Base-by-base conservation (phyloP, 2,329 filamentous ascomycete species). In the Talaromyces funiculosus region DNA sequence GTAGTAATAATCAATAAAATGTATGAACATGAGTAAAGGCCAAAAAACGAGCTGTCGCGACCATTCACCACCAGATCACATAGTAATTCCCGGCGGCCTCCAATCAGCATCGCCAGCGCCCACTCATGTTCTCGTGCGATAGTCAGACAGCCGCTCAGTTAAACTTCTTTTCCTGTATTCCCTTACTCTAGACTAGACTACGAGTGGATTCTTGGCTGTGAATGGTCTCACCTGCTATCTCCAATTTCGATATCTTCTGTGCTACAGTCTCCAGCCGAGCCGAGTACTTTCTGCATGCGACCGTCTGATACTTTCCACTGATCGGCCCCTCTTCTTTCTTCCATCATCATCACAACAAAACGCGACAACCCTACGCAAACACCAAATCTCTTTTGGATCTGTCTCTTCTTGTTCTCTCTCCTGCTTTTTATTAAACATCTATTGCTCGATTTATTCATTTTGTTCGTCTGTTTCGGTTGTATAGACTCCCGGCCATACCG, bases 101-200 rank as follows among this genome's bases (percentile, higher is more conserved):
- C 59, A 61, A 61, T 61, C 59, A 61, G 53, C 42, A 20, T 35
- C 24, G 31, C 16, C 53, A 43, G 53, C 59, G 53, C 59, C 59
- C 59, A 42, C 31, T 57, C 43, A 42, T 26, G 42, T 40, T 60
- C 40, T 31, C 49, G 40, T 22, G 14, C 57, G 26, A 18, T 29
- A 43, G 43, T 10, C 29, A 31, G 9, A 20, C n/a, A 14, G n/a
- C 24, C 43, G 5, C 33, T 56, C 37, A 24, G n/a, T n/a, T n/a
- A n/a, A n/a, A 49, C 59, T 35, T 54, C 24, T 24, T 31, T 33
- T n/a, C 9, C 18, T 31, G 37, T 26, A 7, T 20, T 45, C 29
- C 29, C 29, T 7, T 14, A n/a, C n/a, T n/a, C n/a, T n/a, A n/a
- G n/a, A n/a, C 2, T 20, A 18, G 16, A 18, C n/a, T 33, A n/a